Evolutionary conservation across 2,329 filamentous ascomycete genomes (phyloP).

Genomic region (Trematosphaeria pertusa): DNA sequence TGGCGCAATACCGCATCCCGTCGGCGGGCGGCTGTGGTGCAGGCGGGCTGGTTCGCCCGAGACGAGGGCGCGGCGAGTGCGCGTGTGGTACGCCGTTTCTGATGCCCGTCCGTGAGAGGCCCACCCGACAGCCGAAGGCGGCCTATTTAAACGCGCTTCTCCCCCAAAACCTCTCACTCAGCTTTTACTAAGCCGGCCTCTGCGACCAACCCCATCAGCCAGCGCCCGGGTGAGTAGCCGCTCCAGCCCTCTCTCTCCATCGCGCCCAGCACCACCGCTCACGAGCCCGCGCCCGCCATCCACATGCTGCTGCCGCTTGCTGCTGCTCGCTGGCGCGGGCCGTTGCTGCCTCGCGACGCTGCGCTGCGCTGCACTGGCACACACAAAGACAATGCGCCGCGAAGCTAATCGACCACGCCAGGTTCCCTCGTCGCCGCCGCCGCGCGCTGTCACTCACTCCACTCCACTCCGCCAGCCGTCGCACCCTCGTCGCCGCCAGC

Average conservation of each 20-base stretch:
- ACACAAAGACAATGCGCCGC: background rate
- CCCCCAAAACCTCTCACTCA: constrained; percentile 21
- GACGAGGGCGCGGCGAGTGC: too few relatives aligned
- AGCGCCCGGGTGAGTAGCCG: constrained; percentile 17
- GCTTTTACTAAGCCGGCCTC: constrained; percentile 21
- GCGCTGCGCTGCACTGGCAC: background rate
- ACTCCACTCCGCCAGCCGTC: background rate
- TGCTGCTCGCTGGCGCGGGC: constrained; percentile 6
- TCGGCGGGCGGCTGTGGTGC: background rate
- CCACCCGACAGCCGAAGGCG: background rate
- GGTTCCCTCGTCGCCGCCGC: background rate
- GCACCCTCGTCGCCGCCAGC: constrained; percentile 2
- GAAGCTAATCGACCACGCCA: constrained; percentile 21
- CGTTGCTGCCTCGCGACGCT: constrained; percentile 5
- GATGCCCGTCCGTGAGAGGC: background rate
- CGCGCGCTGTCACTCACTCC: too few relatives aligned
- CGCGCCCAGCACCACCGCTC: constrained; percentile 1
- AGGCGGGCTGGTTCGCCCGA: background rate
- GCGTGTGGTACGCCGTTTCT: too few relatives aligned
- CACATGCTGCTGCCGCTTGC: background rate
- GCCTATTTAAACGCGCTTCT: constrained; percentile 2
- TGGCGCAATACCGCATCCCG: constrained; percentile 6
- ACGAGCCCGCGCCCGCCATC: background rate
- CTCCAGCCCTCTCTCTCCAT: too few relatives aligned
- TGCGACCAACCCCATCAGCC: constrained; percentile 15